Base-by-base conservation (phyloP, 108 stramenopile species). In the Nitzschia sp. region DNA sequence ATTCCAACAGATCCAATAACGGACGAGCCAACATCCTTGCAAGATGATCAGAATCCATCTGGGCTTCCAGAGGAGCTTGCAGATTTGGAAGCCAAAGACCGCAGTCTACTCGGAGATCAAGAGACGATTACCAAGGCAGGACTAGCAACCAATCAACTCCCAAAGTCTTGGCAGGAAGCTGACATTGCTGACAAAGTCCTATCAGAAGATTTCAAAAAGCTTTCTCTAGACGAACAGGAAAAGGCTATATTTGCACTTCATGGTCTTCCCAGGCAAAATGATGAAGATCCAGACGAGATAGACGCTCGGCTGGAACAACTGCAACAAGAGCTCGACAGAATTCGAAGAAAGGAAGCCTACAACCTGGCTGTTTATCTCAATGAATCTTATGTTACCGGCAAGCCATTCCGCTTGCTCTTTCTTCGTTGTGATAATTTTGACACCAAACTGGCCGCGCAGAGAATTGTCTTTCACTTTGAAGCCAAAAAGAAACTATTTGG, bases 401-500 rank as follows among this genome's bases (percentile, higher is more conserved):
- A 43, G 11, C 20, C 29, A 48, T 65, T 65, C 57, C 62, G 55
- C 22, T 44, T 72, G 15, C 24, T 25, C 22, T 70, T 70, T 24
- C 38, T 70, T 12, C 46, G 57, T 37, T 37, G 37, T 29, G 38
- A 58, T 7, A 20, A 19, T 1, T 69, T 58, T 51, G 58, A 69
- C 22, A 8, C 44, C 0, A 8, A 70, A 26, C 20, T 41, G 21
- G 7, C 58, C 0, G 69, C 57, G 7, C 37, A 51, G 43, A 52
- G 50, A 10, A 51, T 70, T 12, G 48, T 52, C 1, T 14, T 41
- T 34, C 58, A 70, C 29, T 70, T 70, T 60, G 29, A 51, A 48
- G 38, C 17, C 17, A 70, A 70, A 54, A 37, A 61, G 44, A 7
- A 39, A 14, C 29, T 70, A 8, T 70, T 70, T 50, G 69, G 69